Evolutionary conservation across 371 early-diverging fungal species (phyloP).

Genomic region (Mucor sp.): DNA sequence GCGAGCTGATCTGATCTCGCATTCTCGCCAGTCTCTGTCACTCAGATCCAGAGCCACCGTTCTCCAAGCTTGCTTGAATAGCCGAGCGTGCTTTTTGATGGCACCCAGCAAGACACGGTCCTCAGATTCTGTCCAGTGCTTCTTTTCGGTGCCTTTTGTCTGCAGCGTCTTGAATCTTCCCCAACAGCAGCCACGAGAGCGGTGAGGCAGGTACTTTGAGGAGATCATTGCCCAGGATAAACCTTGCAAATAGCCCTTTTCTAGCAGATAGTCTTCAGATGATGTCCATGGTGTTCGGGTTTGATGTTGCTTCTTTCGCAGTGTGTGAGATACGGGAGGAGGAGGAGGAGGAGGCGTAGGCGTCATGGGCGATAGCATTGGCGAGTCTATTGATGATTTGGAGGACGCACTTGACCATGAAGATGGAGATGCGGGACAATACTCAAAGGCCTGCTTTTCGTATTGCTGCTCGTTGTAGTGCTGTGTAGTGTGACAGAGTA

Average conservation of each 20-base stretch:
- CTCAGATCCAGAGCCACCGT: conserved; percentile 37
- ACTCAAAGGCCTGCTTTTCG: conserved; percentile 12
- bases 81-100: conserved; percentile 33
- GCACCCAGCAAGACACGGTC: conserved; percentile 30
- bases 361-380: conserved; percentile 15
- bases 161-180: conserved; percentile 46
- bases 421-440: conserved; percentile 7
- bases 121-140: conserved; percentile 34
- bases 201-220: conserved; percentile 43
- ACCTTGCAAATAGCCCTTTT: conserved; percentile 44
- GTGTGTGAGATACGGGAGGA: neutral
- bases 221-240: conserved; percentile 51
- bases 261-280: conserved; percentile 38
- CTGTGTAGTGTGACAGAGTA: conserved; percentile 28
- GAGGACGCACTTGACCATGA: conserved; percentile 20
- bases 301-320: conserved; percentile 18
- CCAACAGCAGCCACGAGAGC: conserved; percentile 51
- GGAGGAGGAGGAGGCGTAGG: neutral
- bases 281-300: conserved; percentile 47
- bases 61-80: conserved; percentile 51
- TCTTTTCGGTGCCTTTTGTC: conserved; percentile 31
- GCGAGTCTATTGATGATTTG: conserved; percentile 18
- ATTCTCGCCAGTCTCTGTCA: conserved; percentile 41
- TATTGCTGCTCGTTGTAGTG: conserved; percentile 1
- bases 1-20: conserved; percentile 34